Evolutionary conservation across 768 basidiomycete species (phyloP), one percentile per base, ranked within the genome.

Genomic region (Artomyces pyxidatus): DNA sequence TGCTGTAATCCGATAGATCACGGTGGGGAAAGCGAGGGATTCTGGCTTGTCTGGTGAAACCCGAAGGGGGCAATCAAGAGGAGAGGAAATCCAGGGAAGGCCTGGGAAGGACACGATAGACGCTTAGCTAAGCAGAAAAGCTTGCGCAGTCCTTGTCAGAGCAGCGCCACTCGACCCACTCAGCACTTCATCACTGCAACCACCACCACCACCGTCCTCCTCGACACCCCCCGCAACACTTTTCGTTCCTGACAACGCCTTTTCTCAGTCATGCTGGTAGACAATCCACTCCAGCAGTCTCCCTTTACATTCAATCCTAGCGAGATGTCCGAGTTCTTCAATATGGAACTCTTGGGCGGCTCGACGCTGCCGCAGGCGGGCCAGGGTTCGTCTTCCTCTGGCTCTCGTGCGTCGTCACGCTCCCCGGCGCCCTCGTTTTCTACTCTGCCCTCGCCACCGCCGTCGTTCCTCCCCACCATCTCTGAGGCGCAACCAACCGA

Each of bases 311-410:
- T 51, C 19, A 47, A 35, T 9, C 37, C 42, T 8, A 30, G 37
- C 28, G 55, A 56, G 32, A 32, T 56, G 23, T 54, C 55, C 25
- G 55, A 56, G 32, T 56, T 55, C 32, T 53, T 56, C 37, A 50
- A 56, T 43, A 37, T 56, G 42, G 55, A 56, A 30, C 53, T 56
- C 19, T 47, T 56, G 29, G 4, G 27, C 22, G 45, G 45, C 35
- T 19, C 19, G 21, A 21, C 12, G 16, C 19, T 12, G 7, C 23
- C 11, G 32, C 45, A 46, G n/a, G 44, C 50, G 5, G 27, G 40
- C 1, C 55, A 54, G 27, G 29, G 42, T 16, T 47, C 49, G 11
- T 42, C 52, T 2, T 42, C 49, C 27, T 56, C 55, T 27, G 44
- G 30, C 46, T 56, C 55, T 37, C 53, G 53, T 43, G 53, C 52